Evolutionary conservation across 1,284 basidiomycete genomes (phyloP), one percentile per base, ranked within the genome.

Genomic region (Veloporphyrellus conicus): DNA sequence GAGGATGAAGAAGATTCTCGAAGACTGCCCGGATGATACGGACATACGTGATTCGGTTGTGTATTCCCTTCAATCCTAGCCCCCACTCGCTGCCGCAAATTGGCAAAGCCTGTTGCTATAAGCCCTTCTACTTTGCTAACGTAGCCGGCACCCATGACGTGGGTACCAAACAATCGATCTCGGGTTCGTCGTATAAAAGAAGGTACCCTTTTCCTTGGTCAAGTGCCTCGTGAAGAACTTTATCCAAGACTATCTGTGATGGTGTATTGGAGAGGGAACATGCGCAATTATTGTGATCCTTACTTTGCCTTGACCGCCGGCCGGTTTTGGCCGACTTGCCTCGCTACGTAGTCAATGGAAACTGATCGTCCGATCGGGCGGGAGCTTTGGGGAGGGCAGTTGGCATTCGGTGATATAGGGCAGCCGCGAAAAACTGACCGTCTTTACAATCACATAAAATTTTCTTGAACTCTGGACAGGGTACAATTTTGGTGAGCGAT

Each of bases 201-300:
- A 98, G 70, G 61, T 93, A 95, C 0, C 94, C 94, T 1, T 90
- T 81, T n/a, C 92, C 93, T 68, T 98, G 95, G 65, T 98, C 95
- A 18, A 99, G 74, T 4, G 98, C 93, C 7, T 95, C 95, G 56
- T 92, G 81, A 60, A 99, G 83, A 1, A 94, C 83, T 61, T 95
- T 94, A 69, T 99, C 95, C 34, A 99, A 73, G 54, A 99, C 98
- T 94, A 99, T 98, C 67, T 98, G 95, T 41, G 90, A 93, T 43
- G 98, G 70, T 64, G 90, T 93, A 32, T 7, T 6, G 23, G 23
- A 25, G 44, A 41, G 14, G 33, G 19, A 42, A 19, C 20, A 31
- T 6, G 18, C 20, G 20, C 1, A 6, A 27, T n/a, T n/a, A 16
- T 20, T 8, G 8, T 12, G 38, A 27, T 3, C 73, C 86, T 56